Evolutionary conservation across 1,284 basidiomycete genomes (phyloP).

Genomic region (Lentinula novae-zelandiae): DNA sequence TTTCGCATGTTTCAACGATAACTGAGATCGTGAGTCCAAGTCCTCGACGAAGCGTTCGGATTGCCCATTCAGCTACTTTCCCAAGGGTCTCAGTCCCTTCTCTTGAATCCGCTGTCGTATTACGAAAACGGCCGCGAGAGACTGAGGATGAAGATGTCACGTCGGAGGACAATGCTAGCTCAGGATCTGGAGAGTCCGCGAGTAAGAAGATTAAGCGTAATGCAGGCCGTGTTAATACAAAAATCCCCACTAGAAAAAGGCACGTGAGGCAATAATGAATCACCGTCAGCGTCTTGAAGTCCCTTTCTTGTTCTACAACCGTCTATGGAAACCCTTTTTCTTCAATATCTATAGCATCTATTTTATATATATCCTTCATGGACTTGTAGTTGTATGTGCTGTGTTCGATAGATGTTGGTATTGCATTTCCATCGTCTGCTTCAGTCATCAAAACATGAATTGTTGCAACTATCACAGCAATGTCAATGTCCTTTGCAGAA

Average conservation of each 20-base stretch:
- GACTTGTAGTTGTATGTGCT: too few relatives aligned
- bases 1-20: not conserved
- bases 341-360: too few relatives aligned
- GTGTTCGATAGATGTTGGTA: too few relatives aligned
- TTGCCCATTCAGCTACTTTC: not conserved
- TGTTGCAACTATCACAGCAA: too few relatives aligned
- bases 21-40: not conserved
- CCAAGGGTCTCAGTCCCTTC: not conserved
- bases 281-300: too few relatives aligned
- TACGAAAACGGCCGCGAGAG: not conserved
- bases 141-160: not conserved
- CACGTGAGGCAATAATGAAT: not conserved
- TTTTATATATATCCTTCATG: too few relatives aligned
- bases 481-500: too few relatives aligned
- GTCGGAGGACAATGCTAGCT: not conserved
- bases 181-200: not conserved
- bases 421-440: too few relatives aligned
- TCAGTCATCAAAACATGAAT: too few relatives aligned
- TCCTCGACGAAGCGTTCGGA: not conserved
- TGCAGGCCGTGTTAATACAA: not conserved
- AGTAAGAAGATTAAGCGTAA: not conserved
- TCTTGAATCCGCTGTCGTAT: not conserved
- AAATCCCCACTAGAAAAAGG: not conserved
- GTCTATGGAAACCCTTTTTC: too few relatives aligned
- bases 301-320: too few relatives aligned